phyloP scores from a whole-genome alignment of 2,329 filamentous ascomycete species.

The Tolypocladium sp. region DNA sequence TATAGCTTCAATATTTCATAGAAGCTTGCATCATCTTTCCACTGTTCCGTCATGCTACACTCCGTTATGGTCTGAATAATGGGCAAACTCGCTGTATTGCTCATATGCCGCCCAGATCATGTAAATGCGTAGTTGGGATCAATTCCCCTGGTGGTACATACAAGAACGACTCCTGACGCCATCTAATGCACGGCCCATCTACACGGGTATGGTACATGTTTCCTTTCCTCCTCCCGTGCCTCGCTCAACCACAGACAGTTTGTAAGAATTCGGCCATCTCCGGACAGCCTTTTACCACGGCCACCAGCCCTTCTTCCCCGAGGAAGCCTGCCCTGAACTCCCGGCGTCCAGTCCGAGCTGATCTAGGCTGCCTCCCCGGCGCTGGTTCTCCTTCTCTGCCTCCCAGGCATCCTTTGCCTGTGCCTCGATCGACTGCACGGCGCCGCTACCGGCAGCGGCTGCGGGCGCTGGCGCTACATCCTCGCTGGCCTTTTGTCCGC shows the following conservation, averaged over 20 bases:
- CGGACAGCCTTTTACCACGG: slow-evolving; percentile 21
- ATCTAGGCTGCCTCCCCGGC: slow-evolving; percentile 40
- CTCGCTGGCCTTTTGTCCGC: slow-evolving; percentile 6
- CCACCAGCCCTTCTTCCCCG: slow-evolving; percentile 42
- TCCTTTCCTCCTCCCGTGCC: slow-evolving; percentile 4
- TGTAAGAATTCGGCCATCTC: background rate
- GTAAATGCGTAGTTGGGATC: slow-evolving; percentile 4
- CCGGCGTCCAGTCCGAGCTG: slow-evolving; percentile 32
- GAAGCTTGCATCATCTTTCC: background rate
- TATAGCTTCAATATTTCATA: background rate
- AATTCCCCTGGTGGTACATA: slow-evolving; percentile 19
- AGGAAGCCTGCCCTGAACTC: slow-evolving; percentile 10
- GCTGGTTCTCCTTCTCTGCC: slow-evolving; percentile 41
- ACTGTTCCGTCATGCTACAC: background rate
- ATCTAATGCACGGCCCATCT: slow-evolving; percentile 35
- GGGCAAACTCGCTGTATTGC: background rate
- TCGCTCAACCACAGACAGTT: slow-evolving; percentile 2
- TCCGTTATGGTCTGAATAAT: background rate
- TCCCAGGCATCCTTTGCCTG: slow-evolving; percentile 37
- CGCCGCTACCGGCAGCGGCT: slow-evolving; percentile 5
- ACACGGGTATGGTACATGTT: slow-evolving; percentile 32
- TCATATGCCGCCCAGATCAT: background rate
- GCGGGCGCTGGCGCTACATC: slow-evolving; percentile 2
- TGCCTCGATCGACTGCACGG: slow-evolving; percentile 18
- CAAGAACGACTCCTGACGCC: slow-evolving; percentile 29